Evolutionary conservation across 1,284 basidiomycete species (phyloP).

Genomic region (Boletus calvinii): DNA sequence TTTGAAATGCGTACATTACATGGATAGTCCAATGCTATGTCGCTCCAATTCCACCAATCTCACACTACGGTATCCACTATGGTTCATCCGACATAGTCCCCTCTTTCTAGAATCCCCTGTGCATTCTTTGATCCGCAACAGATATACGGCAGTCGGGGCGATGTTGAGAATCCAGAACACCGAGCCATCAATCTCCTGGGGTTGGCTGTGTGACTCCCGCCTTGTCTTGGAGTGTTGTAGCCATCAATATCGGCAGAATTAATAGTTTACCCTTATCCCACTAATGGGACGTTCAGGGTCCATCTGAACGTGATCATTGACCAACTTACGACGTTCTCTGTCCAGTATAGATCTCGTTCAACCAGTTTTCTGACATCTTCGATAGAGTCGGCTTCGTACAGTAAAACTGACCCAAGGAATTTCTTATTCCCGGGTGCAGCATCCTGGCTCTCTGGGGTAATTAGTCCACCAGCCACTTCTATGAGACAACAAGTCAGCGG

Average conservation of each 20-base stretch:
- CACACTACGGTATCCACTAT: neutral
- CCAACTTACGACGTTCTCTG: slow-evolving; percentile 50
- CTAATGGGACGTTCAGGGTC: slow-evolving; percentile 20
- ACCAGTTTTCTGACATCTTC: slow-evolving; percentile 47
- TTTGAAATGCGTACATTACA: neutral
- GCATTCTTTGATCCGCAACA: slow-evolving; percentile 6
- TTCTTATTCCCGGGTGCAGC: slow-evolving; percentile 37
- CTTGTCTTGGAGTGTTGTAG: slow-evolving; percentile 34
- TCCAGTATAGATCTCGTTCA: slow-evolving; percentile 57
- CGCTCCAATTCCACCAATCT: neutral
- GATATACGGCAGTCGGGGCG: neutral
- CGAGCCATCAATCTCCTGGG: slow-evolving; percentile 16
- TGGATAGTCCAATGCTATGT: neutral
- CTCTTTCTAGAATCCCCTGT: neutral
- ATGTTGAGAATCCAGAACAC: neutral
- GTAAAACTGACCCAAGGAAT: slow-evolving; percentile 50
- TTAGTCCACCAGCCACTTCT: slow-evolving; percentile 50
- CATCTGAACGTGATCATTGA: neutral
- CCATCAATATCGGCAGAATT: slow-evolving; percentile 43
- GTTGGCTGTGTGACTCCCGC: slow-evolving; percentile 24
- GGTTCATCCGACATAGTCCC: neutral
- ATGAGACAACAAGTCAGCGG: slow-evolving; percentile 8
- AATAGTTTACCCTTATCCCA: slow-evolving; percentile 43
- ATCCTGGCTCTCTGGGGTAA: slow-evolving; percentile 42
- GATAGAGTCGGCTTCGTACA: slow-evolving; percentile 48